Percentiles rank a stretch among this genome's conserved stretches.
Conservation (phyloP, 2,329 filamentous ascomycete genomes). For the Colletotrichum cereale region DNA sequence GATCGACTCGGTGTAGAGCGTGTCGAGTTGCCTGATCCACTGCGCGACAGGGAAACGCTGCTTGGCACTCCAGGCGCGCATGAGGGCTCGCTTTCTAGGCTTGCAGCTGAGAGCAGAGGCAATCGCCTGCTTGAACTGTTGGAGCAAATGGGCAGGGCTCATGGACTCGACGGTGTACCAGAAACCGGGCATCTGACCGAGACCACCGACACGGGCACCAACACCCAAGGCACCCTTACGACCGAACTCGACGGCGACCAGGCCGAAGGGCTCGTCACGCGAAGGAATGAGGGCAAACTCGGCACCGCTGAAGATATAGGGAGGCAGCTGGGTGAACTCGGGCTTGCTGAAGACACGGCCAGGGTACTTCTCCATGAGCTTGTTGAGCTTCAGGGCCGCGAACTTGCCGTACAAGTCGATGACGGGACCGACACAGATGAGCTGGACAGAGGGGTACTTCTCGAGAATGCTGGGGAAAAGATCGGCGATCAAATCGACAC, state of each 20-base stretch:
- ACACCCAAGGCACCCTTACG: slow-evolving; percentile 76
- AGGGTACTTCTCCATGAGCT: slow-evolving; percentile 75
- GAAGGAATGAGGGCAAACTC: slow-evolving; percentile 78
- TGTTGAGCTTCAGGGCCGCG: slow-evolving; percentile 73
- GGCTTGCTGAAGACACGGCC: slow-evolving; percentile 76
- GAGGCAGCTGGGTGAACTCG: slow-evolving; percentile 75
- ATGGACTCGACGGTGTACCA: slow-evolving; percentile 78
- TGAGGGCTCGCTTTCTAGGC: slow-evolving; percentile 66
- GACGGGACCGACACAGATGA: slow-evolving; percentile 73
- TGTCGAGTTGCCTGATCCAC: slow-evolving; percentile 75
- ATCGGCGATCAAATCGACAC: slow-evolving; percentile 76
- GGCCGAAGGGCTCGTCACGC: slow-evolving; percentile 76
- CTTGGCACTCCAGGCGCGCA: slow-evolving; percentile 74
- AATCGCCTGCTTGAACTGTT: slow-evolving; percentile 75
- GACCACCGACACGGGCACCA: slow-evolving; percentile 73
- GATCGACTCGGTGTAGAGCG: slow-evolving; percentile 71
- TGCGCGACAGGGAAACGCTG: slow-evolving; percentile 77
- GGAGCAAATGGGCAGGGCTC: slow-evolving; percentile 71
- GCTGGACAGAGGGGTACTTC: slow-evolving; percentile 68
- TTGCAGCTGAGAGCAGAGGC: slow-evolving; percentile 71
- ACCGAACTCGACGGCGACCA: slow-evolving; percentile 78
- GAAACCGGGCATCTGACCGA: slow-evolving; percentile 79
- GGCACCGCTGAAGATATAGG: slow-evolving; percentile 75
- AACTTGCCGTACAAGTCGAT: slow-evolving; percentile 78
- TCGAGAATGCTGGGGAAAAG: slow-evolving; percentile 74